Base-by-base conservation (phyloP, 176 grass and related monocot species). In the Zoysia japonica region DNA sequence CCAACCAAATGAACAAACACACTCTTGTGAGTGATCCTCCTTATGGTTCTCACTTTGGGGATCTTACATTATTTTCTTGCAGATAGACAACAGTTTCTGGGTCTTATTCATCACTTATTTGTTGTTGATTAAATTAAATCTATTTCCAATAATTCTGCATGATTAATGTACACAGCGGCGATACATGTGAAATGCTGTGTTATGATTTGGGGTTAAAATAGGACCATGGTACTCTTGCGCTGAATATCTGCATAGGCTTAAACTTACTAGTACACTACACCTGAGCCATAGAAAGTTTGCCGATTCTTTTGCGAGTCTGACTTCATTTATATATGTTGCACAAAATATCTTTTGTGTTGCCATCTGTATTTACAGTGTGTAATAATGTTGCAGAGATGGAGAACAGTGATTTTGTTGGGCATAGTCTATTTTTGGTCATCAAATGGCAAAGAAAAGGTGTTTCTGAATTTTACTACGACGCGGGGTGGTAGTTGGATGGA, bases 331-430 rank as follows among this genome's bases (percentile, higher is more conserved):
- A 2, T 66, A 16, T 76, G 54, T 50, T 43, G 37, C 9, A 61
- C n/a, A 6, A n/a, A 6, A 37, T 0, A 47, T 12, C 28, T 48
- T 78, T 45, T 2, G 7, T 79, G 9, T 60, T 74, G 50, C 61
- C 45, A 19, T 75, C 42, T 70, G 40, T 75, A 56, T 63, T 84
- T 54, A 88, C 70, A 36, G 6, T 75, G 45, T 59, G 38, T 9
- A 68, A 55, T 65, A 42, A 36, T 88, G 47, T 84, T 84, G 64
- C 76, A 80, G 81, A 80, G 8, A 20, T 47, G 68, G 62, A 78
- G 35, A 47, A 39, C 52, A 54, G 45, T 17, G 28, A 52, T 68
- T 81, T 74, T 79, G 63, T 79, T 67, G 28, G 42, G 60, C 41
- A 56, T 12, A 47, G 4, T 20, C 9, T 60, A 14, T 66, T 61